A percentile compares a stretch with the other conserved stretches of the same genome.
These are phyloP conservation scores for Priceomyces haplophilus DNA, from an alignment of 805 yeast genomes.

Conservation along the genomic window DNA sequence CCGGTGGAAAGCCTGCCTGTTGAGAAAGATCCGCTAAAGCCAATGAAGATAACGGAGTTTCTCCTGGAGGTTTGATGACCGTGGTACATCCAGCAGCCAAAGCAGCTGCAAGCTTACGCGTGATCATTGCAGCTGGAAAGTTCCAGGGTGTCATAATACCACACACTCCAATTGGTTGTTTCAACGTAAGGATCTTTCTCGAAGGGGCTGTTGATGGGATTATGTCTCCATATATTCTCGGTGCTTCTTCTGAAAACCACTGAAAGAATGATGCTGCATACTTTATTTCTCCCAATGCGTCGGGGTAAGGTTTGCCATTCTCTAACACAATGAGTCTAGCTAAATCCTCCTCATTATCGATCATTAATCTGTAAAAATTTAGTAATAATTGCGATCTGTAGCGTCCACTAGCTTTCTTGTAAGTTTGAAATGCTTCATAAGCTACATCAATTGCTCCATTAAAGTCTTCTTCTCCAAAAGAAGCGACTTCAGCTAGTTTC, in stretches of 20 bases:
- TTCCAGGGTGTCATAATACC: slow-evolving; percentile 84
- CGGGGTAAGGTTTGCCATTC: slow-evolving; percentile 71
- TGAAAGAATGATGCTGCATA: slow-evolving; percentile 77
- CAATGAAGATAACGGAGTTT: slow-evolving; percentile 71
- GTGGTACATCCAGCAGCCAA: slow-evolving; percentile 77
- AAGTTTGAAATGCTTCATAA: slow-evolving; percentile 47
- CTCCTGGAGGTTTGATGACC: slow-evolving; percentile 73
- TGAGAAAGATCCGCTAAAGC: slow-evolving; percentile 61
- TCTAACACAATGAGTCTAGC: slow-evolving; percentile 64
- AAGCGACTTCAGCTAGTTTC: slow-evolving; percentile 52
- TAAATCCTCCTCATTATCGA: slow-evolving; percentile 59
- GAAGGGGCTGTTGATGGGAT: slow-evolving; percentile 52
- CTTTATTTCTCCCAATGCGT: slow-evolving; percentile 66
- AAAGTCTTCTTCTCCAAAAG: slow-evolving; percentile 47
- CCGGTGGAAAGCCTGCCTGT: slow-evolving; percentile 70
- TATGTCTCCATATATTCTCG: slow-evolving; percentile 64
- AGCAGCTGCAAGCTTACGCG: slow-evolving; percentile 73
- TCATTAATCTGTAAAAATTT: slow-evolving; percentile 51
- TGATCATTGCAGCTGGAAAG: slow-evolving; percentile 77
- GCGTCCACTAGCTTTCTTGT: slow-evolving; percentile 54
- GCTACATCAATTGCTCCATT: slow-evolving; percentile 57
- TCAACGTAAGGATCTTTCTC: slow-evolving; percentile 53
- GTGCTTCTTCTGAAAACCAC: slow-evolving; percentile 87
- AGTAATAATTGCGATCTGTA: slow-evolving; percentile 52
- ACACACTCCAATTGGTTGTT: slow-evolving; percentile 80